Evolutionary conservation across 2,329 filamentous ascomycete species (phyloP), one percentile per base, ranked within the genome.

Genomic region (Didymella sp.): DNA sequence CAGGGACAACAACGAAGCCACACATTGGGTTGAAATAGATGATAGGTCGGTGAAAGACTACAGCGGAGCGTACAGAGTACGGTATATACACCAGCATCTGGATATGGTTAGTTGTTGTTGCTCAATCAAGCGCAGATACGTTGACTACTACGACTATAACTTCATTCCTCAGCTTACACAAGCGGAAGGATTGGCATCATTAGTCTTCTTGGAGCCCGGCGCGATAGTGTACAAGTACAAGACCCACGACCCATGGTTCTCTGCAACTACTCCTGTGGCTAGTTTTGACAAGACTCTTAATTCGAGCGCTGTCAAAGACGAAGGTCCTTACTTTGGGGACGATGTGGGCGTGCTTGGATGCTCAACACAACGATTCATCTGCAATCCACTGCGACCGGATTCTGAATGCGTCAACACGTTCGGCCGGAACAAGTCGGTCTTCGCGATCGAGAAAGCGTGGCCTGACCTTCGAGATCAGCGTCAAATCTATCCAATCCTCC

Each of bases 211-310:
- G 11, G 35, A 31, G 1, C 4, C 35, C 12, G 12, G 8, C 11
- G 11, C 3, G 15, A 31, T 49, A 4, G 9, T 30, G 12, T 44
- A 51, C 17, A n/a, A 19, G 5, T 15, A 44, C 22, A 5, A 21
- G 11, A 51, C 28, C 8, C 6, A 44, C 4, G 48, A 51, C 15
- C 40, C 40, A 11, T 51, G 40, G 48, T 44, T 51, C 13, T 44
- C 40, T 28, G 48, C 48, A 3, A 35, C 48, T 9, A 44, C 43
- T 11, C 19, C 12, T 4, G 28, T 25, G n/a, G n/a, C n/a, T n/a
- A n/a, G n/a, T n/a, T n/a, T n/a, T n/a, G n/a, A n/a, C n/a, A n/a
- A n/a, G n/a, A n/a, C n/a, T n/a, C n/a, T n/a, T n/a, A n/a, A n/a
- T n/a, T n/a, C n/a, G n/a, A n/a, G n/a, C n/a, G n/a, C n/a, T n/a